These are phyloP conservation scores for Metschnikowia kunwiensis DNA, from an alignment of 805 yeast genomes.

Conservation along the genomic window DNA sequence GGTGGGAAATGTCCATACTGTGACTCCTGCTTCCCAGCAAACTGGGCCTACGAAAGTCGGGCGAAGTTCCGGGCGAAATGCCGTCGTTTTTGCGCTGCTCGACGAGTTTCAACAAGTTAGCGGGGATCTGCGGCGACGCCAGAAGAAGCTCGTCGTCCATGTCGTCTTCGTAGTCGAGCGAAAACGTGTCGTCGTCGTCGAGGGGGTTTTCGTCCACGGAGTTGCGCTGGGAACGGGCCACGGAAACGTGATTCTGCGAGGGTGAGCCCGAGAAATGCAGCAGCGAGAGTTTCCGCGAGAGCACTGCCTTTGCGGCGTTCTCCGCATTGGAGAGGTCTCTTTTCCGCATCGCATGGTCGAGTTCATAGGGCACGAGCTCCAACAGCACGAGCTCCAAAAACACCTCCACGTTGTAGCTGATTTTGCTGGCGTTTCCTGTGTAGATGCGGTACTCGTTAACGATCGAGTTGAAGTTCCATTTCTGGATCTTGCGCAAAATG, in stretches of 20 bases:
- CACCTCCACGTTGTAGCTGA: slow-evolving; percentile 77
- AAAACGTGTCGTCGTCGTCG: slow-evolving; percentile 24
- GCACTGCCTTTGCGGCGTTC: neutral
- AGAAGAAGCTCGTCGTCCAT: slow-evolving; percentile 46
- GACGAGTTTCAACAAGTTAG: slow-evolving; percentile 52
- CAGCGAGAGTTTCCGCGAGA: slow-evolving; percentile 3
- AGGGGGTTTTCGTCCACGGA: slow-evolving; percentile 4
- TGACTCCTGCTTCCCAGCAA: slow-evolving; percentile 18
- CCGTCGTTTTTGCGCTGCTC: slow-evolving; percentile 37
- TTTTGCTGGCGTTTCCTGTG: slow-evolving; percentile 58
- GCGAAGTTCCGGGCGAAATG: slow-evolving; percentile 32
- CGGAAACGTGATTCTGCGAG: neutral
- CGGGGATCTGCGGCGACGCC: slow-evolving; percentile 70
- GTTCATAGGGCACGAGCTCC: slow-evolving; percentile 44
- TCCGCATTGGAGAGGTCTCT: slow-evolving; percentile 2
- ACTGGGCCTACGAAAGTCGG: slow-evolving; percentile 20
- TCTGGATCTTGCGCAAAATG: slow-evolving; percentile 73
- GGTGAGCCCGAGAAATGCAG: slow-evolving; percentile 2
- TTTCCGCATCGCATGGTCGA: slow-evolving; percentile 25
- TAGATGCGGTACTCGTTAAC: slow-evolving; percentile 81
- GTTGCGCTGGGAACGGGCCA: slow-evolving; percentile 1
- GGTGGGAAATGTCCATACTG: slow-evolving; percentile 19
- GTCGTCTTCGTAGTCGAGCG: slow-evolving; percentile 35
- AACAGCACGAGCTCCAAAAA: slow-evolving; percentile 72
- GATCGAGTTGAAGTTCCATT: slow-evolving; percentile 84